Base-by-base conservation (phyloP, 1,139 yeast genomes). In the Kluyveromyces marxianus region DNA sequence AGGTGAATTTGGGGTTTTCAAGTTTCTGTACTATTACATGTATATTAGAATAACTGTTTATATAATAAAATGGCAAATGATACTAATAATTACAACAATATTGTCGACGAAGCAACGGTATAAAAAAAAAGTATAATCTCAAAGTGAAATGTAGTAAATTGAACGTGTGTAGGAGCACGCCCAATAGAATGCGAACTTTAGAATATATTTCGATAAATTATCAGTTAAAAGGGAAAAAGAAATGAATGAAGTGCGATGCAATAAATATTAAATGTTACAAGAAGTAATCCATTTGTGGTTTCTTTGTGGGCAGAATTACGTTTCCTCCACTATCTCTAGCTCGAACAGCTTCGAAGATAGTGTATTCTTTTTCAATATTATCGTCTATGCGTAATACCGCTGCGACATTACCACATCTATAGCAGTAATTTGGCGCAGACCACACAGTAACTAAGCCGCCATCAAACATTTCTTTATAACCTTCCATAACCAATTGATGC, bases 401-500 rank as follows among this genome's bases (percentile, higher is more conserved):
- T 7, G 97, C 97, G 25, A 88, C 95, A 59, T 89, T 89, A 21
- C 97, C 97, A 68, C 97, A 89, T 52, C 97, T 75, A 65, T 89
- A 89, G 68, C 97, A 89, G 66, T 89, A 89, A 63, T 89, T 89
- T 21, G 97, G 97, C 25, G 97, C 97, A 21, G 83, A 81, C 89
- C 86, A 90, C 54, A 89, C 96, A 0, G 97, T 89, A 25, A 89
- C 96, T 48, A 89, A 76, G 32, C 86, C 85, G 35, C 84, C 86
- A 55, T 85, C 87, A 59, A 88, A 89, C 74, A 87, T 83, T 64
- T 88, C 95, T 56, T 87, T 75, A 68, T 83, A 85, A 37, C 98
- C 98, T 62, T 92, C 98, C 98, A 92, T 92, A 37, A 92, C 97
- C 65, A 92, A 76, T 70, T 92, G 98, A 70, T 92, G 98, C 4